Conservation (phyloP, 805 yeast genomes). For the Jamesozyma hellenica region DNA sequence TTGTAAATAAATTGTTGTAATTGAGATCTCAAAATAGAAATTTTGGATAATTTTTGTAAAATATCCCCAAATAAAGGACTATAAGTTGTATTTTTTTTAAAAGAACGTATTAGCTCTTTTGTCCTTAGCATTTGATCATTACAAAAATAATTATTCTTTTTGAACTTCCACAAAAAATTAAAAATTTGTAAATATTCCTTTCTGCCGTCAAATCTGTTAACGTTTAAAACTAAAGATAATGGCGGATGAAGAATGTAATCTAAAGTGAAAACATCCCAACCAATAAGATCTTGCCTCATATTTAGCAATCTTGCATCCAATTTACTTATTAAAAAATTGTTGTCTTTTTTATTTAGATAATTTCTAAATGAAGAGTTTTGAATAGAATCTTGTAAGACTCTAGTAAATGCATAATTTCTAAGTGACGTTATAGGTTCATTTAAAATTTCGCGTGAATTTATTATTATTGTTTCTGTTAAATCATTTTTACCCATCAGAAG, state of each 20-base stretch:
- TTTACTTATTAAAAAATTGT: slow-evolving; percentile 36
- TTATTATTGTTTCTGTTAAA: slow-evolving; percentile 57
- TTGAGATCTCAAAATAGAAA: slow-evolving; percentile 27
- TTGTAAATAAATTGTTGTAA: slow-evolving; percentile 28
- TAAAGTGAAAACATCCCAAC: slow-evolving; percentile 89
- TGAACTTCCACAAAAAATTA: slow-evolving; percentile 74
- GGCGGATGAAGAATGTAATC: slow-evolving; percentile 57
- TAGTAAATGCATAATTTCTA: slow-evolving; percentile 56
- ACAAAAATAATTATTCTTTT: slow-evolving; percentile 48
- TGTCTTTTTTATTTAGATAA: slow-evolving; percentile 28
- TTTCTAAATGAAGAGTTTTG: slow-evolving; percentile 40
- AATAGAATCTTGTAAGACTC: slow-evolving; percentile 56
- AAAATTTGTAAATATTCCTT: slow-evolving; percentile 68
- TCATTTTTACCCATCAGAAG: slow-evolving; percentile 73
- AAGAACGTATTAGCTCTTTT: slow-evolving; percentile 26
- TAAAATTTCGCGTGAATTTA: slow-evolving; percentile 43
- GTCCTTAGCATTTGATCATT: slow-evolving; percentile 38
- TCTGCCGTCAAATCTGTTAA: slow-evolving; percentile 34
- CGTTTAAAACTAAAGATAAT: slow-evolving; percentile 45
- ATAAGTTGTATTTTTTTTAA: slow-evolving; percentile 12
- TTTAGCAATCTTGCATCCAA: slow-evolving; percentile 79
- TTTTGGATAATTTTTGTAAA: slow-evolving; percentile 21
- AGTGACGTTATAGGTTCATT: slow-evolving; percentile 53
- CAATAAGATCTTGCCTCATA: slow-evolving; percentile 59
- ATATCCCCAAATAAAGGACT: slow-evolving; percentile 24